These are phyloP conservation scores for Aspergillus candidus DNA, from an alignment of 2,329 filamentous ascomycete species.

Conservation along the genomic window DNA sequence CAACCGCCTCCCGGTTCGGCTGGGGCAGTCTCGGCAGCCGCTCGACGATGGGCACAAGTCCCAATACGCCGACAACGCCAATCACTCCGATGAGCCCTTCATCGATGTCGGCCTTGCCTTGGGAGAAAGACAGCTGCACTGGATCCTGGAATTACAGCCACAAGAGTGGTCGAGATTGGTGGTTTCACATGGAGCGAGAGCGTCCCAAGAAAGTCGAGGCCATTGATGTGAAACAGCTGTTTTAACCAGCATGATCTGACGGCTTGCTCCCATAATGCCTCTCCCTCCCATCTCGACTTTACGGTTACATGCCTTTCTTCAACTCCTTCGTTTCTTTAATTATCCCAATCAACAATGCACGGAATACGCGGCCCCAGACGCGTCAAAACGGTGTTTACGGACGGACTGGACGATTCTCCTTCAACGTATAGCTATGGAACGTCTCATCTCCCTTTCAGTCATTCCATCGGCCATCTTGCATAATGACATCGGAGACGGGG, in stretches of 20 bases:
- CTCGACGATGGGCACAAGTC: slow-evolving; percentile 24
- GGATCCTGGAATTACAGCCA: slow-evolving; percentile 40
- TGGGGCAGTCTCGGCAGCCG: slow-evolving; percentile 32
- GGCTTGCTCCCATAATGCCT: too few relatives aligned
- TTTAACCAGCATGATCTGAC: slow-evolving; percentile 16
- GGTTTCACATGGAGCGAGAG: slow-evolving; percentile 41
- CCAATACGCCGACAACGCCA: slow-evolving; percentile 28
- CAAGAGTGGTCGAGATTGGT: slow-evolving; percentile 38
- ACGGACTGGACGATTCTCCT: background rate
- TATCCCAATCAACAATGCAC: background rate
- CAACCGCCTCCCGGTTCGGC: slow-evolving; percentile 26
- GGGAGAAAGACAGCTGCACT: slow-evolving; percentile 39
- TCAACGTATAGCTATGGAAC: background rate
- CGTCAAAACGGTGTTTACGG: slow-evolving; percentile 5
- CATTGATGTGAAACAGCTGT: slow-evolving; percentile 30
- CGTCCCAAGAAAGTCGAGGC: slow-evolving; percentile 29
- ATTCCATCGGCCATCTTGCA: slow-evolving; percentile 2
- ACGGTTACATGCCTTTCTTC: background rate
- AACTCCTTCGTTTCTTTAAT: background rate
- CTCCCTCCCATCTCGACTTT: slow-evolving; percentile 1
- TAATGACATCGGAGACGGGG: slow-evolving; percentile 1
- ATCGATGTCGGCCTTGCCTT: slow-evolving; percentile 26
- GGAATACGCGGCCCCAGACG: background rate
- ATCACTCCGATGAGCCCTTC: slow-evolving; percentile 26
- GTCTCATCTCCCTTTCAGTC: background rate